These are phyloP conservation scores for Paspalum vaginatum DNA, from an alignment of 176 grass and related monocot species.

Conservation along the genomic window DNA sequence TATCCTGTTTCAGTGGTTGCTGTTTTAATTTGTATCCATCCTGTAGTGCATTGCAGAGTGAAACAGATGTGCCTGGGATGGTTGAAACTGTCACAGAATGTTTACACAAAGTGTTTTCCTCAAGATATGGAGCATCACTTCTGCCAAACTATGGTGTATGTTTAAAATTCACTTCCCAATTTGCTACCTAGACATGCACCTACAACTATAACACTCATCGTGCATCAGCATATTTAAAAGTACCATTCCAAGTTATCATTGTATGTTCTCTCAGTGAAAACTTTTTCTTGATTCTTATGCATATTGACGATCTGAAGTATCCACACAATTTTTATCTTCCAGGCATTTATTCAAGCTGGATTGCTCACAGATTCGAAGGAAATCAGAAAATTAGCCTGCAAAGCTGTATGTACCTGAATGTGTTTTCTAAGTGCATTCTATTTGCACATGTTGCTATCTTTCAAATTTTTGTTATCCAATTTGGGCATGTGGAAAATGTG, in stretches of 20 bases:
- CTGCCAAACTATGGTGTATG: constrained; percentile 69
- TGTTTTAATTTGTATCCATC: constrained; percentile 18
- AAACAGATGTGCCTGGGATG: constrained; percentile 54
- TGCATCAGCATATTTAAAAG: background rate
- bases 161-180: background rate
- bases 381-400: constrained; percentile 84
- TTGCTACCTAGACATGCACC: background rate
- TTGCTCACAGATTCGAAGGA: constrained; percentile 63
- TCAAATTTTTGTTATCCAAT: background rate
- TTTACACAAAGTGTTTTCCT: constrained; percentile 89
- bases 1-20: background rate
- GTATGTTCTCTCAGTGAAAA: background rate
- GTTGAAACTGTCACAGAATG: constrained; percentile 65
- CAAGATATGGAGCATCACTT: constrained; percentile 72
- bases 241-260: background rate
- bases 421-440: constrained; percentile 20
- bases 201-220: background rate
- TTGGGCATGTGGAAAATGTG: background rate
- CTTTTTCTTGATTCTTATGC: background rate
- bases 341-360: constrained; percentile 86
- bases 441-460: constrained; percentile 17
- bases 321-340: constrained; percentile 27
- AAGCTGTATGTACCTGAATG: constrained; percentile 63
- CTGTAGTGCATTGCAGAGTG: constrained; percentile 68
- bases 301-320: background rate